Conservation (phyloP, 2,329 filamentous ascomycete species). For the Pyricularia pennisetigena region DNA sequence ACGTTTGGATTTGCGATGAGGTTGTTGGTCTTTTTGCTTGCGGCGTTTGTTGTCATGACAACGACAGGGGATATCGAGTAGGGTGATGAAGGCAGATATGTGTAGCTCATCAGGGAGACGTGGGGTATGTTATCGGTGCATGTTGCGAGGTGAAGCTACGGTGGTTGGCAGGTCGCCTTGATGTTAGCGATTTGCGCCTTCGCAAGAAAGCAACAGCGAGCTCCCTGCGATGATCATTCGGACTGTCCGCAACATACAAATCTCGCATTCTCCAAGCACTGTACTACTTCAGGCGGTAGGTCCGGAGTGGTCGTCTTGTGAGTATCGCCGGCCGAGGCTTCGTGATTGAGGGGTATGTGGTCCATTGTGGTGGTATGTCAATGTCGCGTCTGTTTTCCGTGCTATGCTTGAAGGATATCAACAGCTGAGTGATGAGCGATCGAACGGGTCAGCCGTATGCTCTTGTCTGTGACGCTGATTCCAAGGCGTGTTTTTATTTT, state of each 20-base stretch:
- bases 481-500: not conserved
- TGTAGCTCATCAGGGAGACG: constrained; percentile 98
- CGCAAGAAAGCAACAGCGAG: constrained; percentile 4
- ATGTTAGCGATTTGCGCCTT: not conserved
- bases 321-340: constrained; percentile 64
- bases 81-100: constrained; percentile 75
- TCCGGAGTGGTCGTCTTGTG: constrained; percentile 58
- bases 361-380: constrained; percentile 31
- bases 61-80: constrained; percentile 68
- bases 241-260: constrained; percentile 56
- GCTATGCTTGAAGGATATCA: not conserved
- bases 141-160: constrained; percentile 87
- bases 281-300: constrained; percentile 75
- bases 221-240: not conserved
- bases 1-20: constrained; percentile 77
- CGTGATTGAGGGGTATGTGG: constrained; percentile 63
- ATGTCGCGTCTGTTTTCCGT: not conserved
- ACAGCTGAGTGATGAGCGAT: not conserved
- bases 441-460: too few species aligned
- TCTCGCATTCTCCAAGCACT: constrained; percentile 87
- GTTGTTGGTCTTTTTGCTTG: constrained; percentile 73
- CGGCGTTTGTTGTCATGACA: constrained; percentile 83
- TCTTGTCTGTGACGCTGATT: not conserved
- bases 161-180: not conserved
- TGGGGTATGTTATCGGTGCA: constrained; percentile 76